Percentiles rank a stretch among this genome's conserved stretches.
phyloP scores from a whole-genome alignment of 148 eudicot species.

The Diospyros kaki region DNA sequence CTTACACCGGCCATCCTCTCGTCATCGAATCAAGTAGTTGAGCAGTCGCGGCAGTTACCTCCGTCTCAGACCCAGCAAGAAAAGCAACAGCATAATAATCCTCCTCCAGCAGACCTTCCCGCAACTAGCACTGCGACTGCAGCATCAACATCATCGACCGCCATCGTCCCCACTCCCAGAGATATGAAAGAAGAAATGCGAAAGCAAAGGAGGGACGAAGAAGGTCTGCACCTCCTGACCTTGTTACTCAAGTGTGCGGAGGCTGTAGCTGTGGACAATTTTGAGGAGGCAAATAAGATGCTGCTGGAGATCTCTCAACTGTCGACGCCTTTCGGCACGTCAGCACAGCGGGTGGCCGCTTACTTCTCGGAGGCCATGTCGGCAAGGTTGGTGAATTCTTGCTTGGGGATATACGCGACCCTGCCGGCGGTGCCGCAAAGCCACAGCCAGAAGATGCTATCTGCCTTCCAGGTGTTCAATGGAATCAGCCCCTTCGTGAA shows the following conservation, averaged over 20 bases:
- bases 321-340: slow-evolving; percentile 84
- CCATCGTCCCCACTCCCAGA: slow-evolving; percentile 13
- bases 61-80: slow-evolving; percentile 15
- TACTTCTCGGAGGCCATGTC: slow-evolving; percentile 99
- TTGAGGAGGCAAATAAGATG: slow-evolving; percentile 73
- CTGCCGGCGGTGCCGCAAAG: slow-evolving; percentile 44
- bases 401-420: slow-evolving; percentile 61
- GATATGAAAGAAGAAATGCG: slow-evolving; percentile 45
- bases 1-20: not conserved
- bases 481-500: slow-evolving; percentile 91
- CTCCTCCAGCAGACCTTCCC: not conserved
- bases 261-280: slow-evolving; percentile 63
- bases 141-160: slow-evolving; percentile 2
- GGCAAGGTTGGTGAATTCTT: slow-evolving; percentile 57
- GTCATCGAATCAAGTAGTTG: too few relatives aligned
- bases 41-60: not conserved
- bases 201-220: slow-evolving; percentile 62
- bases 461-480: slow-evolving; percentile 89
- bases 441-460: slow-evolving; percentile 51
- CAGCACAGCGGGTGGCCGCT: slow-evolving; percentile 91
- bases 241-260: slow-evolving; percentile 86
- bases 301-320: slow-evolving; percentile 74
- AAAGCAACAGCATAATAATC: slow-evolving; percentile 1
- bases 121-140: slow-evolving; percentile 4
- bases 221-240: slow-evolving; percentile 78